These are phyloP conservation scores for Schrenkiella parvula DNA, from an alignment of 345 rosid species.

Conservation along the genomic window DNA sequence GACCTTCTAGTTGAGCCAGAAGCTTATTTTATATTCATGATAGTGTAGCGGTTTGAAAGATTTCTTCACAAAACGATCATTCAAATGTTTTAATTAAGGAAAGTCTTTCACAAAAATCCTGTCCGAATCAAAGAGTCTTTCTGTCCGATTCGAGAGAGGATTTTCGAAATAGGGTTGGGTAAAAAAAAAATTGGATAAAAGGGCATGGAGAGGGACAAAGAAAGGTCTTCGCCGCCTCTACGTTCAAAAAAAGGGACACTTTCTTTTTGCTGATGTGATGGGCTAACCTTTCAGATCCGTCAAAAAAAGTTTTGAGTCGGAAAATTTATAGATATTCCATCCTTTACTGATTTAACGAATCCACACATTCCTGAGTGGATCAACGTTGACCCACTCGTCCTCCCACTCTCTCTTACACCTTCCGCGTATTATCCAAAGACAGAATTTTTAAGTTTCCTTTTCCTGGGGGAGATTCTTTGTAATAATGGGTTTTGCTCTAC, in stretches of 20 bases:
- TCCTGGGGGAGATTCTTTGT: not conserved
- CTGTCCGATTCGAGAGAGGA: not conserved
- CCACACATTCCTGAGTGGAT: not conserved
- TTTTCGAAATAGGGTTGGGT: not conserved
- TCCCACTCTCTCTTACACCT: not conserved
- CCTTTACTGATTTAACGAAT: not conserved
- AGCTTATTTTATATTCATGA: not conserved
- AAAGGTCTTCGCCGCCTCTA: not conserved
- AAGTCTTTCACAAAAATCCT: not conserved
- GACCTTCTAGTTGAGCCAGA: not conserved
- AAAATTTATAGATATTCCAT: not conserved
- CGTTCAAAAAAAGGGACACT: not conserved
- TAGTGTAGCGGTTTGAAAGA: no score
- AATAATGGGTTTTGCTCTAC: not conserved
- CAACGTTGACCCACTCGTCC: not conserved
- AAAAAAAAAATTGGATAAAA: not conserved
- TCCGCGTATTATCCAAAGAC: not conserved
- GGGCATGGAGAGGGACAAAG: not conserved
- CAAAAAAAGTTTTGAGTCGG: not conserved
- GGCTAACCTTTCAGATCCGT: not conserved
- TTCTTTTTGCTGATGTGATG: not conserved
- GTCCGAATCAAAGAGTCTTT: not conserved
- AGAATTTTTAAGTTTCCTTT: not conserved
- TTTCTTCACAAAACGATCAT: no score
- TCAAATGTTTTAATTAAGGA: not conserved